These are phyloP conservation scores for Tetragonia tetragonoides DNA, from an alignment of 148 eudicot species.

Conservation along the genomic window DNA sequence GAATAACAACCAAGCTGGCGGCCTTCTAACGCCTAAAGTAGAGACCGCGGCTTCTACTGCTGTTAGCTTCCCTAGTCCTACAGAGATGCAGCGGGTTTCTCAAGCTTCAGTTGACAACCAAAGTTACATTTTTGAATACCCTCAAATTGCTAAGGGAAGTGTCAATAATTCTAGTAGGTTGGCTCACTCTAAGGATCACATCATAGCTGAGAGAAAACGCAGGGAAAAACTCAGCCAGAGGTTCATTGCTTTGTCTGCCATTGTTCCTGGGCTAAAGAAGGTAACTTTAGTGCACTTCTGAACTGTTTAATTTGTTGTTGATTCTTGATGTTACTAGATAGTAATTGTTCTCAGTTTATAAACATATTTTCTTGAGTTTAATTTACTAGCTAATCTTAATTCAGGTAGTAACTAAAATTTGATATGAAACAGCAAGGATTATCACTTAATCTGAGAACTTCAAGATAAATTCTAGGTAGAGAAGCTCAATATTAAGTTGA, in stretches of 20 bases:
- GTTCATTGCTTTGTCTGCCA: constrained; percentile 59
- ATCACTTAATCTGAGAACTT: too few species aligned
- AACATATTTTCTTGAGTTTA: too few species aligned
- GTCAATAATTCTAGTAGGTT: constrained; percentile 16
- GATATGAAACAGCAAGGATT: too few species aligned
- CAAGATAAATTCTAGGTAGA: neutral
- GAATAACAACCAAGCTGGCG: constrained; percentile 19
- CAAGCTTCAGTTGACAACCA: constrained; percentile 31
- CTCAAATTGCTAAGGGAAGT: constrained; percentile 33
- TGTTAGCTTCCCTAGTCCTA: constrained; percentile 8
- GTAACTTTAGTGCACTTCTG: constrained; percentile 23
- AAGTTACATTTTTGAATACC: constrained; percentile 22
- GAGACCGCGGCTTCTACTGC: constrained; percentile 28
- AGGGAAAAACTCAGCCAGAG: constrained; percentile 59
- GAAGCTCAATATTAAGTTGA: neutral
- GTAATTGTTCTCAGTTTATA: too few species aligned
- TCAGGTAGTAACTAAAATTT: too few species aligned
- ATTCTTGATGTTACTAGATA: too few species aligned
- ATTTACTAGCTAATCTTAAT: too few species aligned
- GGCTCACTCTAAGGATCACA: constrained; percentile 49
- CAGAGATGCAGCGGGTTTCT: constrained; percentile 20
- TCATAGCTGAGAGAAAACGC: constrained; percentile 63
- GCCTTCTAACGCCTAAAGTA: constrained; percentile 35
- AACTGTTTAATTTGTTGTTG: neutral
- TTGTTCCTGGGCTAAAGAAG: constrained; percentile 74